Conservation (phyloP, 1,284 basidiomycete species). For the Cutaneotrichosporon sp. region DNA sequence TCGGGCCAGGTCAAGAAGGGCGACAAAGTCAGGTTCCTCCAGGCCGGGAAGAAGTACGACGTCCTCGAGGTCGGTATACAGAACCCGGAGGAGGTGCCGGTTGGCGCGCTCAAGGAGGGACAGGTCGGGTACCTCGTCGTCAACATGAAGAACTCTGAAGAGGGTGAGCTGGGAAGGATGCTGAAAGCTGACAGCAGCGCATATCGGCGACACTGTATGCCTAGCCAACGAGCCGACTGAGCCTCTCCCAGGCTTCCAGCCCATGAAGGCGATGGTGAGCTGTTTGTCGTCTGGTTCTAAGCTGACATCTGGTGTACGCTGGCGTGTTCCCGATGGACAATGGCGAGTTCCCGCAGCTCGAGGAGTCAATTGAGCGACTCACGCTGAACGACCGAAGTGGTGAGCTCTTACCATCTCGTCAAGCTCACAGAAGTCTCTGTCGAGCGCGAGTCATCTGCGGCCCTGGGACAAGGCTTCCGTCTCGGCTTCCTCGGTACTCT, state of each 20-base stretch:
- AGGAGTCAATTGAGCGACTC: slow-evolving; percentile 84
- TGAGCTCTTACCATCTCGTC: not conserved
- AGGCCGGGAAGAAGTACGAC: slow-evolving; percentile 88
- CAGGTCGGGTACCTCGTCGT: slow-evolving; percentile 82
- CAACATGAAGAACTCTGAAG: slow-evolving; percentile 98
- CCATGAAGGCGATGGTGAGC: slow-evolving; percentile 82
- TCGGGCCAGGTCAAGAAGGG: slow-evolving; percentile 67
- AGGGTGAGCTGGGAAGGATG: slow-evolving; percentile 61
- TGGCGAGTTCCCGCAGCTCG: slow-evolving; percentile 86
- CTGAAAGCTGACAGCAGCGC: slow-evolving; percentile 23
- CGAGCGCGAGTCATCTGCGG: slow-evolving; percentile 88
- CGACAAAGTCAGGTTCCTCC: slow-evolving; percentile 81
- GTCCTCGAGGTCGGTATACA: slow-evolving; percentile 88
- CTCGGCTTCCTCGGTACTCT: slow-evolving; percentile 93
- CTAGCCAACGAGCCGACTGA: slow-evolving; percentile 72
- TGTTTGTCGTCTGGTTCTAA: not conserved
- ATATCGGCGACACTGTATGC: slow-evolving; percentile 82
- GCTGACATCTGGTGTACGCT: slow-evolving; percentile 62
- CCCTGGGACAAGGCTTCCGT: slow-evolving; percentile 91
- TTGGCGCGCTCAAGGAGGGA: slow-evolving; percentile 69
- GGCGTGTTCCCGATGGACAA: slow-evolving; percentile 93
- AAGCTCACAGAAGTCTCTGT: slow-evolving; percentile 63
- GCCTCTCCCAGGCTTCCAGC: slow-evolving; percentile 87
- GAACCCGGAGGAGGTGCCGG: slow-evolving; percentile 81
- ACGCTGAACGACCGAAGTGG: slow-evolving; percentile 46